These are phyloP conservation scores for Russula olivacea DNA, from an alignment of 768 basidiomycete genomes.

Conservation along the genomic window DNA sequence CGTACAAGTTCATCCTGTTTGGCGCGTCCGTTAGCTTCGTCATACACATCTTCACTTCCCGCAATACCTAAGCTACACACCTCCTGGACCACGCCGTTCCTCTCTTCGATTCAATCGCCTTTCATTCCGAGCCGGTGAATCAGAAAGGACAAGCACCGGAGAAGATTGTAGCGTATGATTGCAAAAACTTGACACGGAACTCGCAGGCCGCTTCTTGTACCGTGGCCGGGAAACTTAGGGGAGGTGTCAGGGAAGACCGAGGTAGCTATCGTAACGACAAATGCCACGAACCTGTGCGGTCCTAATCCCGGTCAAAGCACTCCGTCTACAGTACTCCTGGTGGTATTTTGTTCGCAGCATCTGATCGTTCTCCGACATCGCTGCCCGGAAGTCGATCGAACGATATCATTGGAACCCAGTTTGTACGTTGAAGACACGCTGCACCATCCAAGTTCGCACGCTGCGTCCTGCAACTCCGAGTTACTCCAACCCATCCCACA, in stretches of 20 bases:
- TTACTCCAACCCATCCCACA: too few relatives aligned
- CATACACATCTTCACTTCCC: too few relatives aligned
- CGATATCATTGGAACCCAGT: slow-evolving; percentile 32
- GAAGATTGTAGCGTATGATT: slow-evolving; percentile 47
- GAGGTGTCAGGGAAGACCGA: background rate
- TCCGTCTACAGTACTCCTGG: slow-evolving; percentile 21
- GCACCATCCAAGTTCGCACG: too few relatives aligned
- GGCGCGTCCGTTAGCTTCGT: too few relatives aligned
- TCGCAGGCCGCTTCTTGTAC: slow-evolving; percentile 16
- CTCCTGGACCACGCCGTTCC: too few relatives aligned
- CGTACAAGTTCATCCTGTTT: too few relatives aligned
- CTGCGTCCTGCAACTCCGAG: too few relatives aligned
- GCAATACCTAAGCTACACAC: too few relatives aligned
- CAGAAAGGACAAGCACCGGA: background rate
- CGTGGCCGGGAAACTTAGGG: background rate
- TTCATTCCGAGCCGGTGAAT: background rate
- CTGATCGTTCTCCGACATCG: slow-evolving; percentile 18
- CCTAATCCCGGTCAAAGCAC: slow-evolving; percentile 19
- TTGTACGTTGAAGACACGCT: slow-evolving; percentile 1
- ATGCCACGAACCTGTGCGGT: slow-evolving; percentile 14
- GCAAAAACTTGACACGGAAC: slow-evolving; percentile 25
- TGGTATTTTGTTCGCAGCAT: slow-evolving; percentile 2
- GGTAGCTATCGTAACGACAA: background rate
- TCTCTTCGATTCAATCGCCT: too few relatives aligned
- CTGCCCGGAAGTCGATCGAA: slow-evolving; percentile 21